Percentiles rank a stretch among this genome's conserved stretches.
phyloP scores from a whole-genome alignment of 192 early-diverging fungal genomes.

The Coemansia sp. region DNA sequence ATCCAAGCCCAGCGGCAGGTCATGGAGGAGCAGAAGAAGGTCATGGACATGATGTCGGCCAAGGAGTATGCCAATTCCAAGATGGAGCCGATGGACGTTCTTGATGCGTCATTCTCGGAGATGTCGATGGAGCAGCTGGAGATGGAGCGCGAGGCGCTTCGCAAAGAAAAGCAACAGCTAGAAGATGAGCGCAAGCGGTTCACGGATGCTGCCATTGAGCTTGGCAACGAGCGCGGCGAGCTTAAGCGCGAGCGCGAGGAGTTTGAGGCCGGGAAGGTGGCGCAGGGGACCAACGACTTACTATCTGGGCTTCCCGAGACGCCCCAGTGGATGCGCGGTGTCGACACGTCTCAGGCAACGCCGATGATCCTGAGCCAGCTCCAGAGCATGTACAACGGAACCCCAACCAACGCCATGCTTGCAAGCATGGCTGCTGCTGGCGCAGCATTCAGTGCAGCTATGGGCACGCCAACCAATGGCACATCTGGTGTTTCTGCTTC shows the following conservation, averaged over 20 bases:
- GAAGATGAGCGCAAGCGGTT: conserved; percentile 65
- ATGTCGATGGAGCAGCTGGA: conserved; percentile 50
- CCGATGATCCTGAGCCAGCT: conserved; percentile 39
- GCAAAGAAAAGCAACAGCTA: conserved; percentile 56
- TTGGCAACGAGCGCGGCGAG: conserved; percentile 65
- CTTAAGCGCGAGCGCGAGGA: conserved; percentile 40
- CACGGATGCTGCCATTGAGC: conserved; percentile 67
- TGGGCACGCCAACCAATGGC: conserved; percentile 6
- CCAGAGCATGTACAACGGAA: conserved; percentile 25
- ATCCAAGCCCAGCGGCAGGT: conserved; percentile 34
- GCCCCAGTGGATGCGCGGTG: conserved; percentile 48
- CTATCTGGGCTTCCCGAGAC: conserved; percentile 38
- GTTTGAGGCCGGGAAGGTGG: conserved; percentile 19
- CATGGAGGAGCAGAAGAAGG: conserved; percentile 36
- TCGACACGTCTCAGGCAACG: conserved; percentile 37
- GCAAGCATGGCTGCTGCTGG: conserved; percentile 29
- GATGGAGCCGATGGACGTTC: conserved; percentile 18
- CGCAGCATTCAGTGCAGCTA: conserved; percentile 18
- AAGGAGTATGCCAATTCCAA: conserved; percentile 3
- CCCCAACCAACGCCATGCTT: conserved; percentile 40
- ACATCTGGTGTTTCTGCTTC: background rate
- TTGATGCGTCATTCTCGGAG: conserved; percentile 53
- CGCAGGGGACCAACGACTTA: conserved; percentile 22
- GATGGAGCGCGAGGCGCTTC: conserved; percentile 46
- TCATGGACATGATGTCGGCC: conserved; percentile 29